A percentile compares a stretch with the other conserved stretches of the same genome.
phyloP scores from a whole-genome alignment of 2,329 filamentous ascomycete genomes.

The Alternaria brassicae region DNA sequence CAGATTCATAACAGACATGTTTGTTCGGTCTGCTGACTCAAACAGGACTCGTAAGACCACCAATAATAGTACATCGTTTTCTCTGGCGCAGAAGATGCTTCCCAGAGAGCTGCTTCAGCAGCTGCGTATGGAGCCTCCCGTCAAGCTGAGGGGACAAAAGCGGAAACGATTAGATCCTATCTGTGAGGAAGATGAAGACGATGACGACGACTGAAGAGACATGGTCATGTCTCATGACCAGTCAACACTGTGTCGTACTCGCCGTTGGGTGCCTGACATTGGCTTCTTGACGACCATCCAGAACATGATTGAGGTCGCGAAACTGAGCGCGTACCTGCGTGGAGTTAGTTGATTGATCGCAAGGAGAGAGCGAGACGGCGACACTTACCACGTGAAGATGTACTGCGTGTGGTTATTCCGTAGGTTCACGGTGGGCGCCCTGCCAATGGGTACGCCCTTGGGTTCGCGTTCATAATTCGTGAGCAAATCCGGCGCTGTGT shows the following conservation, averaged over 20 bases:
- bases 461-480: slow-evolving; percentile 75
- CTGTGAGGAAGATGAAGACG: slow-evolving; percentile 56
- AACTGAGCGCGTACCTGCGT: slow-evolving; percentile 81
- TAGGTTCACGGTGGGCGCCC: slow-evolving; percentile 87
- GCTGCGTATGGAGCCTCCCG: slow-evolving; percentile 67
- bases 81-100: slow-evolving; percentile 81
- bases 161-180: slow-evolving; percentile 53
- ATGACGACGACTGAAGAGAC: slow-evolving; percentile 51
- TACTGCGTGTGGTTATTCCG: slow-evolving; percentile 98
- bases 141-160: slow-evolving; percentile 56
- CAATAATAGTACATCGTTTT: slow-evolving; percentile 76
- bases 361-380: not conserved
- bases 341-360: slow-evolving; percentile 21
- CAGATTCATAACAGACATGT: slow-evolving; percentile 10
- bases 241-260: slow-evolving; percentile 77
- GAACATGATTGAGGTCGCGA: slow-evolving; percentile 92
- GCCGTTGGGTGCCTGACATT: slow-evolving; percentile 72
- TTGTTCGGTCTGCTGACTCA: slow-evolving; percentile 8
- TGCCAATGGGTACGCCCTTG: slow-evolving; percentile 87
- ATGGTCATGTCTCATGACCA: slow-evolving; percentile 63
- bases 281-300: slow-evolving; percentile 95
- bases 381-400: slow-evolving; percentile 92
- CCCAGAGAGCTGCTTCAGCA: slow-evolving; percentile 84
- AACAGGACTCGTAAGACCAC: slow-evolving; percentile 67
- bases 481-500: slow-evolving; percentile 77